Conservation (phyloP, 2,329 filamentous ascomycete species). For the Colletotrichum tropicicola region DNA sequence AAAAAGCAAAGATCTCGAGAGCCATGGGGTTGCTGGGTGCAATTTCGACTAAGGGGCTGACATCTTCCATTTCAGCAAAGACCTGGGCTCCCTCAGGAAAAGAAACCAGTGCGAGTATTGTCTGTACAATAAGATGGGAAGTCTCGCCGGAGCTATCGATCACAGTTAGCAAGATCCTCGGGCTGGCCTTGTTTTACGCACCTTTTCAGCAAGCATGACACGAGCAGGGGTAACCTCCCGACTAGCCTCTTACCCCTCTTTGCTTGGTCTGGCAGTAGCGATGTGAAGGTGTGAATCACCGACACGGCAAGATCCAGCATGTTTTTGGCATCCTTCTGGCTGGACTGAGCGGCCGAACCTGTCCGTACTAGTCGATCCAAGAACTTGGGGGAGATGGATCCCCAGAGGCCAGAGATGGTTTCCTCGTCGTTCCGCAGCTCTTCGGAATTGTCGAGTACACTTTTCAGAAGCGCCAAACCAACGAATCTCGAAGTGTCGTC, state of each 20-base stretch:
- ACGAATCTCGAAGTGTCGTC: constrained; percentile 76
- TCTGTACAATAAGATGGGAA: constrained; percentile 61
- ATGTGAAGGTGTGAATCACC: constrained; percentile 69
- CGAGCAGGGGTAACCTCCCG: constrained; percentile 61
- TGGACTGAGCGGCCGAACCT: constrained; percentile 46
- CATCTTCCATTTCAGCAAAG: constrained; percentile 59
- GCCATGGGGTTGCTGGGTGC: constrained; percentile 62
- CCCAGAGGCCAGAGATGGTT: constrained; percentile 63
- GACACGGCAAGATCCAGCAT: constrained; percentile 72
- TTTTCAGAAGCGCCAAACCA: constrained; percentile 71
- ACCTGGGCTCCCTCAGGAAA: constrained; percentile 57
- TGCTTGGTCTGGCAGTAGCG: constrained; percentile 61
- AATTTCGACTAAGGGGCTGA: constrained; percentile 65
- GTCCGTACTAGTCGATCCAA: constrained; percentile 70
- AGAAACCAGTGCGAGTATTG: constrained; percentile 64
- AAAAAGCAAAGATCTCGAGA: constrained; percentile 63
- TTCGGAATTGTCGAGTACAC: constrained; percentile 69
- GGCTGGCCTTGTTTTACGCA: constrained; percentile 34
- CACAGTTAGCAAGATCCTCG: background rate
- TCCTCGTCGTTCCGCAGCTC: constrained; percentile 58
- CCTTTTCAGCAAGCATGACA: constrained; percentile 64
- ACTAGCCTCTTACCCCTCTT: constrained; percentile 57
- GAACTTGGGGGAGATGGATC: constrained; percentile 68
- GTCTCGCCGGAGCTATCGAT: constrained; percentile 59
- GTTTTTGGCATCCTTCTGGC: constrained; percentile 57